phyloP scores from a whole-genome alignment of 2,329 filamentous ascomycete genomes.

The Ceratocystis diversiconidia region DNA sequence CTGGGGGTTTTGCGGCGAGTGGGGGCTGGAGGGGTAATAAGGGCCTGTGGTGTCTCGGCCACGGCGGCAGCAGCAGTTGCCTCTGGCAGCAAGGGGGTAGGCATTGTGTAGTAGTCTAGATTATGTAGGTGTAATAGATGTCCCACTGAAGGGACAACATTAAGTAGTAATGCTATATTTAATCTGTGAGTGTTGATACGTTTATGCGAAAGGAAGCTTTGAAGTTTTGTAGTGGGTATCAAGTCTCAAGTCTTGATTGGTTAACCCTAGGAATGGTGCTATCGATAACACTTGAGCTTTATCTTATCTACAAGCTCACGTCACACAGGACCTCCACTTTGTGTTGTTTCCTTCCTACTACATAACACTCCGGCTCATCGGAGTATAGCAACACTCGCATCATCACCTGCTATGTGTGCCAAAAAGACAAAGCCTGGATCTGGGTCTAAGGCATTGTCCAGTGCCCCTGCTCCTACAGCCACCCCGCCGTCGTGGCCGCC shows the following conservation, averaged over 20 bases:
- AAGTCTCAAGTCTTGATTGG: background rate
- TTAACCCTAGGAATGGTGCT: background rate
- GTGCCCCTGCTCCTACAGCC: conserved; percentile 13
- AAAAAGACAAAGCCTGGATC: conserved; percentile 20
- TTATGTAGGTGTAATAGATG: background rate
- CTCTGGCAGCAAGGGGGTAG: background rate
- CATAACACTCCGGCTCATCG: background rate
- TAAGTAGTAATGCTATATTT: no score
- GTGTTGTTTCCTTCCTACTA: background rate
- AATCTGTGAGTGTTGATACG: no score
- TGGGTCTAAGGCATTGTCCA: no score
- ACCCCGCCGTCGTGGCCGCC: conserved; percentile 48
- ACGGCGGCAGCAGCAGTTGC: background rate
- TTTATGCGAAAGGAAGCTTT: background rate
- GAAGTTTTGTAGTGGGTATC: background rate
- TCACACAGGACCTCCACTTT: background rate
- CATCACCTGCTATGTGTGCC: background rate
- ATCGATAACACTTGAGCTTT: background rate
- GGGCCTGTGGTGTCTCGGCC: background rate
- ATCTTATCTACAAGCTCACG: background rate
- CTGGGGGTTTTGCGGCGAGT: conserved; percentile 25
- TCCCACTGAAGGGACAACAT: no score
- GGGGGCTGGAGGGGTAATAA: conserved; percentile 9
- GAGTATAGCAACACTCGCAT: background rate
- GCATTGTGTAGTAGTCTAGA: background rate